Evolutionary conservation across 139 green algal species (phyloP), one percentile per base, ranked within the genome.

Genomic region (Picochlorum sp.): DNA sequence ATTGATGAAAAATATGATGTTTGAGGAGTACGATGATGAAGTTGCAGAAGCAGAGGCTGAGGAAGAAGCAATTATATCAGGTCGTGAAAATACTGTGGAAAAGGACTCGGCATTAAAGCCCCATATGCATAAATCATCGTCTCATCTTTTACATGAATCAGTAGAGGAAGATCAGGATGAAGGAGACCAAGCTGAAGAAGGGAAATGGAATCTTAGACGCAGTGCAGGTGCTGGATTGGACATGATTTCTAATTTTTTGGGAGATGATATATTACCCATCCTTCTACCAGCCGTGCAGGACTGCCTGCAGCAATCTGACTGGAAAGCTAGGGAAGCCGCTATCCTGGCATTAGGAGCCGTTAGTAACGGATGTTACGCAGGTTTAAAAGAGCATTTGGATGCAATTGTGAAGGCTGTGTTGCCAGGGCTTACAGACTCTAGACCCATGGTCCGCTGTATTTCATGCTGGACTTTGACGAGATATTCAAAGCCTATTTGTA

Each of bases 1-100:
- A 51, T 79, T 98, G 22, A 73, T 98, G 25, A 90, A 85, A 16
- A 96, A 97, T 81, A 96, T 98, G 91, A 83, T 85, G 43, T 89
- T 92, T 70, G 84, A 90, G 18, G 89, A 92, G 44, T 86, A 88
- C 47, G 86, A 94, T 41, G 88, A 96, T 45, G 87, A 95, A 66
- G 85, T 89, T 50, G 54, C 71, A 35, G 81, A 85, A n/a, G 78
- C 69, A 28, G 82, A 85, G 64, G 80, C 80, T 25, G 71, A 78
- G 16, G 84, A 89, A 50, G 67, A 74, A 24, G 62, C 57, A 40
- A 61, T 30, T n/a, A 44, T 62, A 35, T 28, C 60, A 12, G 52
- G 7, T 18, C 20, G 37, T 29, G 25, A 45, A 33, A 43, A 33
- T 31, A 32, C 25, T 57, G n/a, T 70, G 7, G 86, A 94, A 28